Percentiles rank a stretch among this genome's conserved stretches.
Conservation (phyloP, 192 early-diverging fungal species). For the Umbelopsis sp. region DNA sequence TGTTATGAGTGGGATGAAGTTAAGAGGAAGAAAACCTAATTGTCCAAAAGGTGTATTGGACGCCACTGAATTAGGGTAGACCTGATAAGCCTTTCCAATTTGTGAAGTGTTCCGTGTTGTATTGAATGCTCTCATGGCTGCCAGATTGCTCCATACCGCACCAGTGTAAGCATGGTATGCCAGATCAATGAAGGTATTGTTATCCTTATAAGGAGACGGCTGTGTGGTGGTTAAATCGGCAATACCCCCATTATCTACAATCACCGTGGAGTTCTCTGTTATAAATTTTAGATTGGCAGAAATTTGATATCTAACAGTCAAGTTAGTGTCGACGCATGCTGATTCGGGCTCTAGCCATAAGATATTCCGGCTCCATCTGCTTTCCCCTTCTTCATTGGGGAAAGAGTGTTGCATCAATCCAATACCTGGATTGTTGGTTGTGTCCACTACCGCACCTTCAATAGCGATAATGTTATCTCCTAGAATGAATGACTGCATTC, state of each 20-base stretch:
- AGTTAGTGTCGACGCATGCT: slow-evolving; percentile 1
- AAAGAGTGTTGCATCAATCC: not conserved
- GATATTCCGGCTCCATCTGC: not conserved
- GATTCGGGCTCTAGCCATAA: slow-evolving; percentile 2
- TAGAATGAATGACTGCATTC: not conserved
- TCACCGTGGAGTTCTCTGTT: not conserved
- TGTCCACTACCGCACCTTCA: not conserved
- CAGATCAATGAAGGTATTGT: not conserved
- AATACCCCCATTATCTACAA: not conserved
- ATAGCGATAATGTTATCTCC: not conserved
- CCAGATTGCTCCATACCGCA: not conserved
- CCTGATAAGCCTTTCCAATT: not conserved
- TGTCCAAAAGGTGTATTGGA: not conserved
- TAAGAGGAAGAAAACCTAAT: not conserved
- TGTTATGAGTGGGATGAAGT: not conserved
- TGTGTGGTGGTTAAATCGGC: not conserved
- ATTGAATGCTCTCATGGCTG: not conserved
- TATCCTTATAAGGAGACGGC: not conserved
- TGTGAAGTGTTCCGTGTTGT: not conserved
- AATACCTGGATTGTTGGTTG: not conserved
- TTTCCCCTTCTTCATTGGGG: not conserved
- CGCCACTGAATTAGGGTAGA: not conserved
- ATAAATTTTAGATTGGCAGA: not conserved
- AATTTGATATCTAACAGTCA: slow-evolving; percentile 1
- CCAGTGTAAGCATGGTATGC: slow-evolving; percentile 1